Evolutionary conservation across 169 alveolate genomes (phyloP).

Genomic region (Besnoitia besnoiti): DNA sequence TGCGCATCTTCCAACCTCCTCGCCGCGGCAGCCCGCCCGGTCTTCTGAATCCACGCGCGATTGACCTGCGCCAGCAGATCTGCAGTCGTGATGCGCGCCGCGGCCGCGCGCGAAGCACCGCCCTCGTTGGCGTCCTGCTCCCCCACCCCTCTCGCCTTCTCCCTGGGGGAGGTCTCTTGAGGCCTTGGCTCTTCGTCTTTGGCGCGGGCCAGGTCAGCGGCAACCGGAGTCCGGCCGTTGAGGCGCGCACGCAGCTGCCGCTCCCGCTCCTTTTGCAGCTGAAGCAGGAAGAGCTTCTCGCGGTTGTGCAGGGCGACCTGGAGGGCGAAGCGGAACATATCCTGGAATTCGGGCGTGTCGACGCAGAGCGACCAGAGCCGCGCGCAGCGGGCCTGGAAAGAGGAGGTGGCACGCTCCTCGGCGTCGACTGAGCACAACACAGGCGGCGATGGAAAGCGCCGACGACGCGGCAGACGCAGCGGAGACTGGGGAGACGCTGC

Average conservation of each 20-base stretch:
- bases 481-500: background rate
- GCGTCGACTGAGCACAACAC: background rate
- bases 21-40: background rate
- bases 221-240: too few relatives aligned
- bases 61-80: constrained; percentile 3
- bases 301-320: background rate
- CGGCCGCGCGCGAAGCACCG: background rate
- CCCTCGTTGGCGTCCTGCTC: background rate
- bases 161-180: background rate
- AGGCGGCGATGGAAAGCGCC: background rate
- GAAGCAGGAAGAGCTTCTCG: background rate
- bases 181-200: background rate
- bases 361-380: constrained; percentile 6
- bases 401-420: background rate
- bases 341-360: background rate
- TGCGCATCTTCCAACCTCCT: background rate
- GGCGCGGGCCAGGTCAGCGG: background rate
- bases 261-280: background rate
- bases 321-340: background rate
- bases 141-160: background rate
- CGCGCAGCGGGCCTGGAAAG: constrained; percentile 15
- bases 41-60: background rate
- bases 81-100: background rate
- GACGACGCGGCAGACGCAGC: background rate
- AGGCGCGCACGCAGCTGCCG: background rate